phyloP scores from a whole-genome alignment of 306 rosid species.

The Quercus glauca region DNA sequence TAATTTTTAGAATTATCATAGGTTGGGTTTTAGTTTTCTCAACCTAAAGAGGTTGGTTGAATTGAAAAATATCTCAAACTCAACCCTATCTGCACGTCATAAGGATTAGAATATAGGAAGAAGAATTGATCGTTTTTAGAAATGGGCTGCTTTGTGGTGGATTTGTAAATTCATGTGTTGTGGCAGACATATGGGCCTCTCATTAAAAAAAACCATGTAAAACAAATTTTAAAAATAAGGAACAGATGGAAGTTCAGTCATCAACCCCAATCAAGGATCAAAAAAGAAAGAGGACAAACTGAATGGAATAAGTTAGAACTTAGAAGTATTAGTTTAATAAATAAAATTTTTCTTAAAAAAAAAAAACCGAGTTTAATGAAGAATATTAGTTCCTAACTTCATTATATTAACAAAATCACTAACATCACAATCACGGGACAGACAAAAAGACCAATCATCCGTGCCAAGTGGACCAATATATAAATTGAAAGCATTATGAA shows the following conservation, averaged over 20 bases:
- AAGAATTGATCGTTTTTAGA: too few relatives aligned
- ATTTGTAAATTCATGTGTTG: neutral
- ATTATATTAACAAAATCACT: neutral
- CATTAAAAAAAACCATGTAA: neutral
- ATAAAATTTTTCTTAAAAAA: too few relatives aligned
- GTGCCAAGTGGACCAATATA: constrained; percentile 2
- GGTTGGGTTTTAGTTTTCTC: too few relatives aligned
- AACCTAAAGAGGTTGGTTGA: too few relatives aligned
- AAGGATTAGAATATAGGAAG: too few relatives aligned
- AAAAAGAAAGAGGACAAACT: neutral
- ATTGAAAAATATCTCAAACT: too few relatives aligned
- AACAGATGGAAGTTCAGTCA: neutral
- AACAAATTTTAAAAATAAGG: neutral
- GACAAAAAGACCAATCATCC: constrained; percentile 13
- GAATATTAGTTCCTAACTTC: neutral
- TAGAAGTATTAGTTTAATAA: too few relatives aligned
- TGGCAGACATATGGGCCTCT: neutral
- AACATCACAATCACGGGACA: neutral
- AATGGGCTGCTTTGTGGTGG: too few relatives aligned
- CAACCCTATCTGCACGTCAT: too few relatives aligned
- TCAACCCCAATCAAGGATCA: neutral
- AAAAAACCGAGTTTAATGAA: neutral
- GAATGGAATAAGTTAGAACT: neutral
- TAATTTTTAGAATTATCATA: too few relatives aligned
- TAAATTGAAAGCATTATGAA: neutral